Evolutionary conservation across 768 basidiomycete genomes (phyloP).

Genomic region (Boletus tomentosulus): DNA sequence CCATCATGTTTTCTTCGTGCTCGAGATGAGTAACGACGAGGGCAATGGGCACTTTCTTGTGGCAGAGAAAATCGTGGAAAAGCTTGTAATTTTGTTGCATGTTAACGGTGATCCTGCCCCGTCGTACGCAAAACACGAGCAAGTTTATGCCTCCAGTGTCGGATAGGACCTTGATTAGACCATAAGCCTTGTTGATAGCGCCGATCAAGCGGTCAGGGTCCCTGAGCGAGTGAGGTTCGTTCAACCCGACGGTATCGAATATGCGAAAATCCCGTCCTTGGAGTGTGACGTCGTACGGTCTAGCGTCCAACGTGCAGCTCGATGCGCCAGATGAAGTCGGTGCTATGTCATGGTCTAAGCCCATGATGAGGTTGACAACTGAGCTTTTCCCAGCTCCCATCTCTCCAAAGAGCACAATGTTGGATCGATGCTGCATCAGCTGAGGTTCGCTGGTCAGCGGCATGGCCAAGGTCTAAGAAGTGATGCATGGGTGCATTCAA

Average conservation of each 20-base stretch:
- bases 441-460: constrained; percentile 9
- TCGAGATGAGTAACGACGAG: constrained; percentile 35
- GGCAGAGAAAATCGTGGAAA: constrained; percentile 32
- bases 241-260: constrained; percentile 34
- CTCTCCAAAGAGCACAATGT: constrained; percentile 30
- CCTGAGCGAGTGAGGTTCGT: constrained; percentile 24
- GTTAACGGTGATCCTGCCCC: constrained; percentile 27
- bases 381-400: constrained; percentile 38
- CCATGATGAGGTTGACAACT: constrained; percentile 38
- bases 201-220: constrained; percentile 24
- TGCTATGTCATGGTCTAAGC: constrained; percentile 19
- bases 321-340: constrained; percentile 26
- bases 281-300: constrained; percentile 22
- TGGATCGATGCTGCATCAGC: constrained; percentile 12
- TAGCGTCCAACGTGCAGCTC: constrained; percentile 33
- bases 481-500: constrained; percentile 5
- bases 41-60: constrained; percentile 30
- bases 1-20: constrained; percentile 36
- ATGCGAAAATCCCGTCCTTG: constrained; percentile 22
- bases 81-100: constrained; percentile 29
- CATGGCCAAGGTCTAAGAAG: background rate
- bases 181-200: constrained; percentile 31
- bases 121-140: constrained; percentile 38
- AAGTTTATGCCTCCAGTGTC: constrained; percentile 36
- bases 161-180: constrained; percentile 31